phyloP scores from a whole-genome alignment of 1,284 basidiomycete species.

The Rhodofomes roseus region DNA sequence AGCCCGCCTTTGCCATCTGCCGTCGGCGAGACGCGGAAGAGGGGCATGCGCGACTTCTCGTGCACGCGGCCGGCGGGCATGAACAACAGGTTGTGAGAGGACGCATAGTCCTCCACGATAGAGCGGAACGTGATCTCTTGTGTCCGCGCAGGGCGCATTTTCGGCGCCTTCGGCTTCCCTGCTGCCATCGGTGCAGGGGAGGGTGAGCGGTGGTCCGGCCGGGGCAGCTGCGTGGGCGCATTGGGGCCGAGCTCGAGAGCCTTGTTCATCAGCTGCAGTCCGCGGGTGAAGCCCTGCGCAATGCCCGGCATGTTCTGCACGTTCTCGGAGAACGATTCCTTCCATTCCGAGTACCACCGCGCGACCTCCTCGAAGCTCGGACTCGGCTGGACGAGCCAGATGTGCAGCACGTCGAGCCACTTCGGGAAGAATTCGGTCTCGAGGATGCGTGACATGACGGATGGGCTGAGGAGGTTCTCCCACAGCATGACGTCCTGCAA shows the following conservation, averaged over 20 bases:
- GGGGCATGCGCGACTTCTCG: constrained; percentile 77
- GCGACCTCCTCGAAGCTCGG: constrained; percentile 89
- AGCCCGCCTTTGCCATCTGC: constrained; percentile 84
- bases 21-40: constrained; percentile 78
- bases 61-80: constrained; percentile 83
- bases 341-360: constrained; percentile 92
- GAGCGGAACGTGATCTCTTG: constrained; percentile 86
- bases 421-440: constrained; percentile 94
- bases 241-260: constrained; percentile 81
- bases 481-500: constrained; percentile 79
- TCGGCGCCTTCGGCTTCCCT: constrained; percentile 22
- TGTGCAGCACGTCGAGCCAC: constrained; percentile 88
- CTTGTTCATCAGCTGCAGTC: constrained; percentile 88
- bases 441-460: constrained; percentile 77
- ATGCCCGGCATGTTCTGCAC: constrained; percentile 64
- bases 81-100: constrained; percentile 83
- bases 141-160: constrained; percentile 43
- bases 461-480: constrained; percentile 68
- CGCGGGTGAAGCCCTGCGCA: constrained; percentile 77
- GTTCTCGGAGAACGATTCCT: constrained; percentile 70
- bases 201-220: constrained; percentile 50
- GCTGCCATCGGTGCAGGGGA: constrained; percentile 24
- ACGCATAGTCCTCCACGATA: constrained; percentile 86
- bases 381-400: constrained; percentile 85
- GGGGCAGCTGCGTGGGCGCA: constrained; percentile 61